Conservation (phyloP, 306 rosid species). For the Cucurbita pepo region DNA sequence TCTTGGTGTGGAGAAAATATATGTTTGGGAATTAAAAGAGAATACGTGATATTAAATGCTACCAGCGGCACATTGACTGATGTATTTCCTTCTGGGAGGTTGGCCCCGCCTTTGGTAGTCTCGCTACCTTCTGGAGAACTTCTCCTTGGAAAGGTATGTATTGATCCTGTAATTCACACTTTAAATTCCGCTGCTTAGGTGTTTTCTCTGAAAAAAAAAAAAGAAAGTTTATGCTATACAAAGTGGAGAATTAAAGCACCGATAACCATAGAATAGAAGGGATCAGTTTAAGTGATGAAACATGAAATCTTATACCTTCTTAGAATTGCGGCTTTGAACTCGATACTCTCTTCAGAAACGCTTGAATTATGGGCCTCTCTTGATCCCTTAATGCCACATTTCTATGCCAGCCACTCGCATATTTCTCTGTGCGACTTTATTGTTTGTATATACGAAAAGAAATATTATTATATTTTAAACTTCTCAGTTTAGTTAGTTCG, state of each 20-base stretch:
- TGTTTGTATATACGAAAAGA: background rate
- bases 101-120: constrained; percentile 85
- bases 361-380: background rate
- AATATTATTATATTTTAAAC: background rate
- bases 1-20: constrained; percentile 96
- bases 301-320: background rate
- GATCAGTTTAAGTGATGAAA: background rate
- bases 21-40: constrained; percentile 75
- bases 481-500: background rate
- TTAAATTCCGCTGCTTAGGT: background rate
- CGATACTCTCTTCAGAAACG: background rate
- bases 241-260: background rate
- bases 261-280: background rate
- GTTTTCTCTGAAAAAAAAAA: background rate
- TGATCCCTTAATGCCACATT: background rate
- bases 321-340: background rate
- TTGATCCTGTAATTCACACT: background rate
- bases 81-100: constrained; percentile 83
- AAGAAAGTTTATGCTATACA: background rate
- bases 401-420: background rate
- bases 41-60: constrained; percentile 68
- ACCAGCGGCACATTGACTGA: constrained; percentile 64
- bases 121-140: constrained; percentile 91
- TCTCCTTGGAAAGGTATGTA: constrained; percentile 86
- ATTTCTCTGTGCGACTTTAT: background rate